These are phyloP conservation scores for Aquilaria agallochum DNA, from an alignment of 441 rosid species.

Conservation along the genomic window DNA sequence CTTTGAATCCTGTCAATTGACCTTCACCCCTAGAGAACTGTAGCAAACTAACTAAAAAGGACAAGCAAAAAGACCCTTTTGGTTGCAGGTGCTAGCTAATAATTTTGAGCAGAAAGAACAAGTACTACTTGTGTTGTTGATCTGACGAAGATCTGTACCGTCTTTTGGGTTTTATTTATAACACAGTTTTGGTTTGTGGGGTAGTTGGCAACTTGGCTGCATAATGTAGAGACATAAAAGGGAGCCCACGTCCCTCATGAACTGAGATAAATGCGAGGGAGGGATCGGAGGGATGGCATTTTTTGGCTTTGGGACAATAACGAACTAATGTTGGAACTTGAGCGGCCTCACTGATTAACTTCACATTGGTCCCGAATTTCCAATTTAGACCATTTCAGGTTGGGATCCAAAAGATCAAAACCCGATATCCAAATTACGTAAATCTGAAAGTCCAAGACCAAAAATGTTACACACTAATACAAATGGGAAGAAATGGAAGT, in stretches of 20 bases:
- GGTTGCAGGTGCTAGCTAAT: neutral
- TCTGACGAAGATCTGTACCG: slow-evolving; percentile 7
- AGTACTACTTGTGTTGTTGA: neutral
- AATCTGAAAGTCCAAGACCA: too few relatives aligned
- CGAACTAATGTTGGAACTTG: too few relatives aligned
- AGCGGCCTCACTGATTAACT: too few relatives aligned
- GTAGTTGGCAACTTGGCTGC: slow-evolving; percentile 18
- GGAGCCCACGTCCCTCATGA: slow-evolving; percentile 70
- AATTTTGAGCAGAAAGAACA: slow-evolving; percentile 1
- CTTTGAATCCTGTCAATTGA: slow-evolving; percentile 1
- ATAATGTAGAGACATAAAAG: slow-evolving; percentile 22
- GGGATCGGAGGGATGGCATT: slow-evolving; percentile 37
- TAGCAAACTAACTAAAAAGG: slow-evolving; percentile 15
- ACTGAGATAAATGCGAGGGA: slow-evolving; percentile 85
- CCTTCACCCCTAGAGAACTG: neutral
- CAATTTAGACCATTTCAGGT: too few relatives aligned
- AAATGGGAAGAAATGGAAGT: too few relatives aligned
- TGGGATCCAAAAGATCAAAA: too few relatives aligned
- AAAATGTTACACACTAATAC: too few relatives aligned
- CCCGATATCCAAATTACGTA: too few relatives aligned
- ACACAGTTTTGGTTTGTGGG: slow-evolving; percentile 10
- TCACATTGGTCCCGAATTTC: too few relatives aligned
- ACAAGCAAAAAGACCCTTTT: neutral
- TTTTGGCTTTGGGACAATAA: slow-evolving; percentile 11
- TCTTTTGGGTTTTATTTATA: neutral